Evolutionary conservation across 108 stramenopile genomes (phyloP).

Genomic region (Skeletonema tropicum): DNA sequence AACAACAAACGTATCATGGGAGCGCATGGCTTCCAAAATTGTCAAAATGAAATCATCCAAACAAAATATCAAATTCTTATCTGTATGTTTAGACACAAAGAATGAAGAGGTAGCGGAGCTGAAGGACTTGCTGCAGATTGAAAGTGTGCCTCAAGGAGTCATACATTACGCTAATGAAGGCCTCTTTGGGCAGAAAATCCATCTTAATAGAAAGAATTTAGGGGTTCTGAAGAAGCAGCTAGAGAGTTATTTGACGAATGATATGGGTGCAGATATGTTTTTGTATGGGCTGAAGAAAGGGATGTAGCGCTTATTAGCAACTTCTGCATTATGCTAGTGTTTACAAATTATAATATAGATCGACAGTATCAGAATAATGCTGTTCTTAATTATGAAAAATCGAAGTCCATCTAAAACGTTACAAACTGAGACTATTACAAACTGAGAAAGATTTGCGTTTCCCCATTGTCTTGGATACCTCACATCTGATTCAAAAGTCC

Average conservation of each 20-base stretch:
- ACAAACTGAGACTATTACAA: too few relatives aligned
- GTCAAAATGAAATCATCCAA: background rate
- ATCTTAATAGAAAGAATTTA: slow-evolving; percentile 38
- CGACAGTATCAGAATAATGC: too few relatives aligned
- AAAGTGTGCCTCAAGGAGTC: slow-evolving; percentile 33
- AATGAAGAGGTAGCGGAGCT: slow-evolving; percentile 10
- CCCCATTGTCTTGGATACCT: too few relatives aligned
- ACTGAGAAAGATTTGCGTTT: too few relatives aligned
- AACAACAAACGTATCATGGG: slow-evolving; percentile 33
- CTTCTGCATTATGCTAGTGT: too few relatives aligned
- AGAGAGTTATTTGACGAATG: slow-evolving; percentile 10
- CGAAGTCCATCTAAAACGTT: too few relatives aligned
- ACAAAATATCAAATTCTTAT: slow-evolving; percentile 20
- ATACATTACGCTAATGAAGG: slow-evolving; percentile 29
- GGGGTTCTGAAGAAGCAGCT: slow-evolving; percentile 34
- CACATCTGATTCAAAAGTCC: too few relatives aligned
- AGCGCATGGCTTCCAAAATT: slow-evolving; percentile 35
- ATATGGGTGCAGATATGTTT: slow-evolving; percentile 2
- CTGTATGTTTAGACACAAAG: slow-evolving; percentile 9
- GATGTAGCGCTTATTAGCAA: background rate
- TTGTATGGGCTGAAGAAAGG: background rate
- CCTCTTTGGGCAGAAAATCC: slow-evolving; percentile 16
- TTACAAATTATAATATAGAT: too few relatives aligned
- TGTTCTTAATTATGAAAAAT: too few relatives aligned
- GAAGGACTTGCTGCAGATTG: slow-evolving; percentile 30